These are phyloP conservation scores for Aciculosporium take DNA, from an alignment of 2,329 filamentous ascomycete genomes.

Conservation along the genomic window DNA sequence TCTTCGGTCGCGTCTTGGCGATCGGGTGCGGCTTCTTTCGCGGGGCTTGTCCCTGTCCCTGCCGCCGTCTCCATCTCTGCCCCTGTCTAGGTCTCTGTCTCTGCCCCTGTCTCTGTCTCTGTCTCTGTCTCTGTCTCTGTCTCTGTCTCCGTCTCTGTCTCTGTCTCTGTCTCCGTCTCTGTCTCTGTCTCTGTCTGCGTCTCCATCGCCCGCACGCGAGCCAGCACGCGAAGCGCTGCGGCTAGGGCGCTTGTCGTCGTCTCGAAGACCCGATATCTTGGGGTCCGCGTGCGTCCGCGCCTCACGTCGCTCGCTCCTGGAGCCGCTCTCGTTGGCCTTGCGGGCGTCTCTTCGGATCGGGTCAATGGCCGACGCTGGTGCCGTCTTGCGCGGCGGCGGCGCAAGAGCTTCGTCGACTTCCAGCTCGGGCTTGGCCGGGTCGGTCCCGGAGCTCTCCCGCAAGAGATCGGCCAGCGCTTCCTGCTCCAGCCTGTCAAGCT, in stretches of 20 bases:
- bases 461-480: slow-evolving; percentile 44
- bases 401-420: slow-evolving; percentile 42
- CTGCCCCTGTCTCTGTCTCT: neutral
- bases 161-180: neutral
- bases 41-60: slow-evolving; percentile 11
- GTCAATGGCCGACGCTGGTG: slow-evolving; percentile 43
- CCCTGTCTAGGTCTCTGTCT: neutral
- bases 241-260: slow-evolving; percentile 17
- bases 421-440: slow-evolving; percentile 35
- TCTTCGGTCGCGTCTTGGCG: slow-evolving; percentile 21
- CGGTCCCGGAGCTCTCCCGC: slow-evolving; percentile 40
- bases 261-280: slow-evolving; percentile 12
- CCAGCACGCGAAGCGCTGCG: slow-evolving; percentile 19
- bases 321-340: slow-evolving; percentile 20
- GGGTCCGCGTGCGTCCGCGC: slow-evolving; percentile 14
- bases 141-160: neutral
- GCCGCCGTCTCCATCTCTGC: neutral
- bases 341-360: slow-evolving; percentile 34
- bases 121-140: neutral
- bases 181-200: slow-evolving; percentile 4
- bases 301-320: slow-evolving; percentile 22
- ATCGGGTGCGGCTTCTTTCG: slow-evolving; percentile 20
- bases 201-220: no score
- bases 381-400: slow-evolving; percentile 38
- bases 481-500: slow-evolving; percentile 41